Evolutionary conservation across 2,329 filamentous ascomycete species (phyloP).

Genomic region (Graphilbum sp.): DNA sequence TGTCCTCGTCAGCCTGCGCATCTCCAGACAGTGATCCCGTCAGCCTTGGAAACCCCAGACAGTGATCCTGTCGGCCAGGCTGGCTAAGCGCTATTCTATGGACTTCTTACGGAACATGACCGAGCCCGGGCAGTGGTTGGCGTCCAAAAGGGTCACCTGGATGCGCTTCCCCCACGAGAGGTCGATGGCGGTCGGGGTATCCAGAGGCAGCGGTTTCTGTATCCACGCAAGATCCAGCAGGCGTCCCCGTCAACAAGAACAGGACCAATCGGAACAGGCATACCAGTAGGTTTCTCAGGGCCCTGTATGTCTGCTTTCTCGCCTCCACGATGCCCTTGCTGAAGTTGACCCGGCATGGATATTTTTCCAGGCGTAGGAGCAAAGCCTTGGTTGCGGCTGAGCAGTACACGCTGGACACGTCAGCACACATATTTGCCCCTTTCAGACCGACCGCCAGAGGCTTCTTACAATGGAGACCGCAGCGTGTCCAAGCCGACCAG

Average conservation of each 20-base stretch:
- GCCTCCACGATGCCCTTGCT: slow-evolving; percentile 62
- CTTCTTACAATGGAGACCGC: slow-evolving; percentile 51
- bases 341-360: slow-evolving; percentile 67
- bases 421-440: background rate
- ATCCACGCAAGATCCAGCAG: slow-evolving; percentile 7
- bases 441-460: background rate
- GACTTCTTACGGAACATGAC: slow-evolving; percentile 63
- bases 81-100: too few relatives aligned
- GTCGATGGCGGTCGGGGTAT: slow-evolving; percentile 64
- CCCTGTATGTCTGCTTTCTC: slow-evolving; percentile 57
- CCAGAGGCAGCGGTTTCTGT: slow-evolving; percentile 60
- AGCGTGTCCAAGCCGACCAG: slow-evolving; percentile 63
- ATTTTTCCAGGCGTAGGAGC: slow-evolving; percentile 63
- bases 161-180: slow-evolving; percentile 52
- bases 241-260: background rate
- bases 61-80: too few relatives aligned
- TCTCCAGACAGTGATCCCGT: too few relatives aligned
- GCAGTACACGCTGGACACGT: slow-evolving; percentile 54
- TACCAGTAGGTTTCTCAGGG: slow-evolving; percentile 49
- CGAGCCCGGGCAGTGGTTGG: slow-evolving; percentile 80
- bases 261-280: too few relatives aligned
- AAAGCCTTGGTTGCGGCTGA: slow-evolving; percentile 71
- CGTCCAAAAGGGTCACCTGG: slow-evolving; percentile 71
- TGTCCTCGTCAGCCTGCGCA: slow-evolving; percentile 13
- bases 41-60: too few relatives aligned